phyloP scores from a whole-genome alignment of 768 basidiomycete genomes.

The Collybiopsis confluens region DNA sequence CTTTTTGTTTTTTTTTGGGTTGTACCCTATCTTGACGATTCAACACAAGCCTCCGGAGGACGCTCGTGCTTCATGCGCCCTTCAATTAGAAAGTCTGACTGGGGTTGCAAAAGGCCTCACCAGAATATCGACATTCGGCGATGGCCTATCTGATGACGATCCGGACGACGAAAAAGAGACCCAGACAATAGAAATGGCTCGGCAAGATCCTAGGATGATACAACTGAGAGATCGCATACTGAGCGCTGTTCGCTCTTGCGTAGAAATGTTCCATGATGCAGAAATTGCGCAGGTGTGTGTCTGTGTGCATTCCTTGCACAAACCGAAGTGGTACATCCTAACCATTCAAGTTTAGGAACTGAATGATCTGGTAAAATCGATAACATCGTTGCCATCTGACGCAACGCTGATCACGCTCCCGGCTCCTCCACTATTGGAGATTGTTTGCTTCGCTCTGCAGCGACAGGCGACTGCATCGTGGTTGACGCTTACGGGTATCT shows the following conservation, averaged over 20 bases:
- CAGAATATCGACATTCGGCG: slow-evolving; percentile 39
- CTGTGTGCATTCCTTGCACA: not conserved
- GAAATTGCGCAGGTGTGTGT: slow-evolving; percentile 69
- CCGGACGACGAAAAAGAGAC: slow-evolving; percentile 47
- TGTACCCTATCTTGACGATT: not conserved
- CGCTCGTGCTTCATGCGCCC: slow-evolving; percentile 57
- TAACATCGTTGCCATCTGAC: slow-evolving; percentile 77
- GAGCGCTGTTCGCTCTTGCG: slow-evolving; percentile 49
- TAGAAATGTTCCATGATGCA: slow-evolving; percentile 78
- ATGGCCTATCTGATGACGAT: slow-evolving; percentile 31
- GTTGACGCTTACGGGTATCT: slow-evolving; percentile 77
- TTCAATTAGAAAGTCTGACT: slow-evolving; percentile 75
- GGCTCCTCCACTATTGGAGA: slow-evolving; percentile 74
- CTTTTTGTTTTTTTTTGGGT: not conserved
- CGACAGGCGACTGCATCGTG: slow-evolving; percentile 76
- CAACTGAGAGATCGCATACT: slow-evolving; percentile 68
- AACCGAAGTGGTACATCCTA: not conserved
- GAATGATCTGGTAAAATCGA: slow-evolving; percentile 81
- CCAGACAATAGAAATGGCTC: slow-evolving; percentile 52
- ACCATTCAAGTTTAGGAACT: slow-evolving; percentile 44
- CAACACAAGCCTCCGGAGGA: slow-evolving; percentile 62
- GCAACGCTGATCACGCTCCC: slow-evolving; percentile 77
- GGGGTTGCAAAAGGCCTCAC: slow-evolving; percentile 89
- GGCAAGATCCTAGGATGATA: slow-evolving; percentile 60
- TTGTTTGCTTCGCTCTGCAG: slow-evolving; percentile 70